Conservation (phyloP, 163 green algal species). For the Prototheca cutis region DNA sequence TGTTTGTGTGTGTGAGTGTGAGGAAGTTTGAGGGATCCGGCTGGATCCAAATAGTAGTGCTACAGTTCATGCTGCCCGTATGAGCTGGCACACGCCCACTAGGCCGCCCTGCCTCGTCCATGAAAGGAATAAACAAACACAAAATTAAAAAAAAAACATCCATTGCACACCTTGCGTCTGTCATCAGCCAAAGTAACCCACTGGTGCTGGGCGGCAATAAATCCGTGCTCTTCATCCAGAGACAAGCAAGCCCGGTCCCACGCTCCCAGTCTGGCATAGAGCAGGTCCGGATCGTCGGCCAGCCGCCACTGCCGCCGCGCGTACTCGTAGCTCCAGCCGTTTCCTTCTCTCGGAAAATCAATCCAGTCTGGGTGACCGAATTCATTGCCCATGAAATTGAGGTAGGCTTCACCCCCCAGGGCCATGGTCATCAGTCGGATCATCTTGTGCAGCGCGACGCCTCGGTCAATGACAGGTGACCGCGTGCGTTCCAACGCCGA, state of each 20-base stretch:
- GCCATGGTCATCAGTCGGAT: constrained; percentile 88
- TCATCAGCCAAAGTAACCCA: constrained; percentile 63
- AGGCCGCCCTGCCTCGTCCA: no score
- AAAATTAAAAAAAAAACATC: no score
- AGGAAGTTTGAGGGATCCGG: no score
- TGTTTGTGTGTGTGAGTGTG: background rate
- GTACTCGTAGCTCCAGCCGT: constrained; percentile 78
- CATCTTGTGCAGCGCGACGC: constrained; percentile 86
- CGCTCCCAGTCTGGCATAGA: constrained; percentile 54
- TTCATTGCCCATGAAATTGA: constrained; percentile 99
- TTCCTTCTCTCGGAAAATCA: constrained; percentile 90
- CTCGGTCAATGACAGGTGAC: constrained; percentile 61
- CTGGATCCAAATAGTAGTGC: no score
- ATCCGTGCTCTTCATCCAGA: constrained; percentile 57
- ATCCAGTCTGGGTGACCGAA: constrained; percentile 92
- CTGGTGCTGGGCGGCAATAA: constrained; percentile 30
- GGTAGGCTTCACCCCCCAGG: constrained; percentile 84
- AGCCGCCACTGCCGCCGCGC: constrained; percentile 84
- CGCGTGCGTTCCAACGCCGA: constrained; percentile 30
- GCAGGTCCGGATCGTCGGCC: constrained; percentile 61
- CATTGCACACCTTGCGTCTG: constrained; percentile 41
- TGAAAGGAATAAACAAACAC: no score
- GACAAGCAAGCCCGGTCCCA: constrained; percentile 79
- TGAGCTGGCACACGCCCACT: no score
- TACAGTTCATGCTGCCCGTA: no score